A percentile compares a stretch with the other conserved stretches of the same genome.
Evolutionary conservation across 441 rosid species (phyloP).

Genomic region (Aquilaria agallochum): DNA sequence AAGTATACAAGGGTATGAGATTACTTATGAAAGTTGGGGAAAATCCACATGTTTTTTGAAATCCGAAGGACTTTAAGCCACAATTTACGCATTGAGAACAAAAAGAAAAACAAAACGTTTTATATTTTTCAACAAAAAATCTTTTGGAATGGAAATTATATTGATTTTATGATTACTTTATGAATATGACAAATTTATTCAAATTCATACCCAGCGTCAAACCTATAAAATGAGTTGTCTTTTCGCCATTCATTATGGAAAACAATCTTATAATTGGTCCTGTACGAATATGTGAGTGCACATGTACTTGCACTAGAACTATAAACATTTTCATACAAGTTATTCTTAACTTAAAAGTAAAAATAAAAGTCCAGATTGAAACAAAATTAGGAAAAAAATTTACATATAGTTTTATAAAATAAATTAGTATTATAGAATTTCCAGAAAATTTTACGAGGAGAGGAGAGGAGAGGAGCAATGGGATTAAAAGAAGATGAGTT

Average conservation of each 20-base stretch:
- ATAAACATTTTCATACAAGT: not conserved
- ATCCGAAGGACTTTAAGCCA: too few relatives aligned
- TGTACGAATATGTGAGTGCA: too few relatives aligned
- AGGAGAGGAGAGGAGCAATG: not conserved
- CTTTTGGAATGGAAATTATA: too few relatives aligned
- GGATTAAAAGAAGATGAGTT: not conserved
- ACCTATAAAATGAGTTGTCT: not conserved
- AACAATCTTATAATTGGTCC: too few relatives aligned
- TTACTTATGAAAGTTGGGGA: too few relatives aligned
- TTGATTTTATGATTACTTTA: not conserved
- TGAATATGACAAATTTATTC: not conserved
- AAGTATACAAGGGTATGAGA: too few relatives aligned
- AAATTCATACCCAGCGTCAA: not conserved
- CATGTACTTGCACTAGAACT: too few relatives aligned
- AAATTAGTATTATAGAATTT: constrained; percentile 1
- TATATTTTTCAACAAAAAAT: too few relatives aligned
- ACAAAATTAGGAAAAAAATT: constrained; percentile 8
- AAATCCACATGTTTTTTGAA: too few relatives aligned
- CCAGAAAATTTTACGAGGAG: not conserved
- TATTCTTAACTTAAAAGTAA: not conserved
- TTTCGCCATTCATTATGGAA: too few relatives aligned
- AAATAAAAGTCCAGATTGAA: not conserved
- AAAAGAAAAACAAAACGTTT: too few relatives aligned
- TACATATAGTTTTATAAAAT: constrained; percentile 1
- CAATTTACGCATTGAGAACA: too few relatives aligned